Evolutionary conservation across 2,329 filamentous ascomycete species (phyloP).

Genomic region (Sarocladiaceae sp.): DNA sequence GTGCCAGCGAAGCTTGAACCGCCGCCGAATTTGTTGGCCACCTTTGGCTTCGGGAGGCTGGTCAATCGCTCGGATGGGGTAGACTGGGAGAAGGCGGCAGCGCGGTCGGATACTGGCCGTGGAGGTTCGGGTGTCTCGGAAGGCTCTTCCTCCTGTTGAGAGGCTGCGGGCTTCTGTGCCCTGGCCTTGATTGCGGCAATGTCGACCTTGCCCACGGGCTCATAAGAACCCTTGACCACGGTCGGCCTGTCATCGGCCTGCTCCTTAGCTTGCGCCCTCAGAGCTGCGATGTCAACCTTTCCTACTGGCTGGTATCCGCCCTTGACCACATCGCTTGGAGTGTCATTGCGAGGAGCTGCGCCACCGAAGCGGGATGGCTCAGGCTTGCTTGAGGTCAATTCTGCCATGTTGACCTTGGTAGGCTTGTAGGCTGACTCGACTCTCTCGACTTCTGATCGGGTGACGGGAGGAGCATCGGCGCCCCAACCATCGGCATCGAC

Average conservation of each 20-base stretch:
- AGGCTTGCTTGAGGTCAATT: conserved; percentile 68
- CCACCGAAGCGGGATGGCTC: conserved; percentile 57
- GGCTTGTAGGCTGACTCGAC: conserved; percentile 90
- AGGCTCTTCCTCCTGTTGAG: conserved; percentile 27
- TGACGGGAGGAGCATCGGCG: conserved; percentile 83
- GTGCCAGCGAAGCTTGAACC: conserved; percentile 74
- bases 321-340: conserved; percentile 59
- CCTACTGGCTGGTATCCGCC: conserved; percentile 91
- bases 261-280: conserved; percentile 67
- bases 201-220: conserved; percentile 93
- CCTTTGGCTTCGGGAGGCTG: conserved; percentile 86
- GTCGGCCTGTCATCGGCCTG: conserved; percentile 72
- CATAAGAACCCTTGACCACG: conserved; percentile 85
- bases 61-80: conserved; percentile 71
- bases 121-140: conserved; percentile 29
- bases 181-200: conserved; percentile 88
- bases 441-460: conserved; percentile 81
- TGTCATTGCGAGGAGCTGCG: conserved; percentile 37
- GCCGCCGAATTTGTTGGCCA: conserved; percentile 79
- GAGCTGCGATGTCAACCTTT: conserved; percentile 93
- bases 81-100: conserved; percentile 59
- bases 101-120: conserved; percentile 68
- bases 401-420: conserved; percentile 88
- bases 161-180: conserved; percentile 58
- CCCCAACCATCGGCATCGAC: conserved; percentile 91